Percentiles rank a stretch among this genome's conserved stretches.
These are phyloP conservation scores for Triglochin maritima DNA, from an alignment of 106 monocot species.

Conservation along the genomic window DNA sequence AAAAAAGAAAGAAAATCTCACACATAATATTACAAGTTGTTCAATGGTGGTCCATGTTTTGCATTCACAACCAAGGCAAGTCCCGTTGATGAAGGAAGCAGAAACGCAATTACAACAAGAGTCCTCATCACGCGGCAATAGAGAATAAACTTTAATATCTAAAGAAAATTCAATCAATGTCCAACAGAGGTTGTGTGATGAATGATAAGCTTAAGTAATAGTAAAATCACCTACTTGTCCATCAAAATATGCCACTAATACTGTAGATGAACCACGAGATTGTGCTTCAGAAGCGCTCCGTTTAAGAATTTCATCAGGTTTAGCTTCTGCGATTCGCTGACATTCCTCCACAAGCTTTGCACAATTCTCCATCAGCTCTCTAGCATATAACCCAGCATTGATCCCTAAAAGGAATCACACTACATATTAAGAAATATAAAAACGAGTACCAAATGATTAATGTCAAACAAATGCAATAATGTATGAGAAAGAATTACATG, in stretches of 20 bases:
- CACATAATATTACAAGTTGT: not conserved
- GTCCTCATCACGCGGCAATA: too few species aligned
- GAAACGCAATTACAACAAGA: too few species aligned
- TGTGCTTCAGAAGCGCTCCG: conserved; percentile 44
- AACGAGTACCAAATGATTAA: not conserved
- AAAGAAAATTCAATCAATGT: too few species aligned
- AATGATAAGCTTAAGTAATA: not conserved
- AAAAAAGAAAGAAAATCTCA: not conserved
- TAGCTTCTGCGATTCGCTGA: conserved; percentile 17
- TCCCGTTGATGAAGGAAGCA: too few species aligned
- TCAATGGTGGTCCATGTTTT: not conserved
- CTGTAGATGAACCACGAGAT: conserved; percentile 83
- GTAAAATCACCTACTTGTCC: conserved; percentile 40
- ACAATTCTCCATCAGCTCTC: conserved; percentile 83
- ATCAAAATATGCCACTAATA: conserved; percentile 74
- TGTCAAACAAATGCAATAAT: not conserved
- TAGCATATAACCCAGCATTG: conserved; percentile 92
- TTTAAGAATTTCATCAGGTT: conserved; percentile 49
- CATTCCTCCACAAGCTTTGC: conserved; percentile 38
- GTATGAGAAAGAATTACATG: too few species aligned
- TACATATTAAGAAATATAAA: not conserved
- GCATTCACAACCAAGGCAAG: not conserved
- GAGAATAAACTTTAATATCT: too few species aligned
- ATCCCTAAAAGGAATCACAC: conserved; percentile 35
- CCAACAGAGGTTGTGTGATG: too few species aligned